Percentiles rank a stretch among this genome's conserved stretches.
phyloP scores from a whole-genome alignment of 306 rosid species.

The Oemleria cerasiformis region DNA sequence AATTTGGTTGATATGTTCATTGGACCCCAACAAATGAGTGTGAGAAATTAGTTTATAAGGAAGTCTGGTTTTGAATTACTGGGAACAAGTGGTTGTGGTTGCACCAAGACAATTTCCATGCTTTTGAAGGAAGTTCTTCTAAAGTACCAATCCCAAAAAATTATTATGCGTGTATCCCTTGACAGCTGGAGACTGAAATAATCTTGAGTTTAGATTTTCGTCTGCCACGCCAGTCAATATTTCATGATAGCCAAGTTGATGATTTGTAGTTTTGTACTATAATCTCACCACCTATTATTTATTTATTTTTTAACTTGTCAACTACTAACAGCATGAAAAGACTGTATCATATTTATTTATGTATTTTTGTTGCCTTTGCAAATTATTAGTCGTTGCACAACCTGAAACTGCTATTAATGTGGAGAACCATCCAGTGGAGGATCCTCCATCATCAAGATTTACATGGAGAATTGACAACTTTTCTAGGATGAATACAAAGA shows the following conservation, averaged over 20 bases:
- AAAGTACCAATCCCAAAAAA: not conserved
- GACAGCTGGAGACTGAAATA: not conserved
- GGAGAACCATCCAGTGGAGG: slow-evolving; percentile 76
- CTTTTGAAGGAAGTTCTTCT: not conserved
- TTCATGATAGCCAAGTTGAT: not conserved
- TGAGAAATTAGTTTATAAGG: slow-evolving; percentile 8
- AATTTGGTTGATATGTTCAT: slow-evolving; percentile 23
- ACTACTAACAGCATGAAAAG: not conserved
- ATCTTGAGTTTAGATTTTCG: not conserved
- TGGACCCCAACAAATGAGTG: slow-evolving; percentile 8
- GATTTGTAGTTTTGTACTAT: not conserved
- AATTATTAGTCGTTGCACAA: slow-evolving; percentile 57
- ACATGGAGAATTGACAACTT: slow-evolving; percentile 86
- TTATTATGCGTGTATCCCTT: not conserved
- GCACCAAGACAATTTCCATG: not conserved
- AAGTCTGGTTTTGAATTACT: slow-evolving; percentile 18
- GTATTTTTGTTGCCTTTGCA: slow-evolving; percentile 15
- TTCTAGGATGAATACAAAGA: slow-evolving; percentile 62
- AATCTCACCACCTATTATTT: not conserved
- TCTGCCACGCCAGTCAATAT: too few relatives aligned
- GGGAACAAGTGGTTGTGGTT: not conserved
- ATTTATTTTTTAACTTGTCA: not conserved
- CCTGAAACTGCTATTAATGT: slow-evolving; percentile 59
- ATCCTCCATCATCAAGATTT: slow-evolving; percentile 68
- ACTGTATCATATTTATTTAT: slow-evolving; percentile 6